A percentile compares a stretch with the other conserved stretches of the same genome.
Conservation (phyloP, 352 stramenopile genomes). For the Globisporangium irregulare region DNA sequence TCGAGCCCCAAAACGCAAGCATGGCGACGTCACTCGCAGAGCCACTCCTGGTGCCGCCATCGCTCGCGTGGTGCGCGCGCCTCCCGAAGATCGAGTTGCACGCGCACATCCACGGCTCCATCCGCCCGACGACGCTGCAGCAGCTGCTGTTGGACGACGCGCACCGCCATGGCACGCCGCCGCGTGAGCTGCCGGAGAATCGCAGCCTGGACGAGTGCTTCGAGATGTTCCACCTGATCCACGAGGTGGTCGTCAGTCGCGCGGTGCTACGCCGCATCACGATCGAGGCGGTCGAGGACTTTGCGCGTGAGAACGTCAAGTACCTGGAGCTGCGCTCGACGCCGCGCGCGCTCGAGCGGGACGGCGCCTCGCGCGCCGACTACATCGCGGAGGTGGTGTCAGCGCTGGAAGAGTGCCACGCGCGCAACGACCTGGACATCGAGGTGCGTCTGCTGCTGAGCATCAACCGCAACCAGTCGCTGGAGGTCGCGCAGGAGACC, state of each 20-base stretch:
- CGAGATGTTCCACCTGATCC: constrained; percentile 85
- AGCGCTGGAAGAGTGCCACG: constrained; percentile 61
- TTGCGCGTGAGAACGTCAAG: constrained; percentile 70
- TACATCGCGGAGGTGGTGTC: constrained; percentile 73
- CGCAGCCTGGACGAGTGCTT: constrained; percentile 85
- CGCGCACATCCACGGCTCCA: constrained; percentile 85
- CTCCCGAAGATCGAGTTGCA: constrained; percentile 87
- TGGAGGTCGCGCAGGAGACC: constrained; percentile 64
- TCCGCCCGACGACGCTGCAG: constrained; percentile 63
- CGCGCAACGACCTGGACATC: constrained; percentile 58
- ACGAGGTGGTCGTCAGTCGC: constrained; percentile 76
- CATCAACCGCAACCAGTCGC: constrained; percentile 73
- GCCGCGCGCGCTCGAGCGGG: constrained; percentile 50
- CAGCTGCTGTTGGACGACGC: constrained; percentile 61
- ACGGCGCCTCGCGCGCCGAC: constrained; percentile 52
- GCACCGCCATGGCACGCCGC: constrained; percentile 18
- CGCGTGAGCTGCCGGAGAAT: constrained; percentile 35
- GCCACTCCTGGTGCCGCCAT: background rate
- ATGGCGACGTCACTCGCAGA: background rate
- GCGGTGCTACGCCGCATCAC: constrained; percentile 60
- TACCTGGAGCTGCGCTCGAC: constrained; percentile 87
- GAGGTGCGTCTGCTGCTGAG: constrained; percentile 75
- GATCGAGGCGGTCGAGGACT: constrained; percentile 82
- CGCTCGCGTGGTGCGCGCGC: constrained; percentile 46
- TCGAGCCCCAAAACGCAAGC: background rate